Conservation (phyloP, 768 basidiomycete species). For the Kwoniella dejecticola region DNA sequence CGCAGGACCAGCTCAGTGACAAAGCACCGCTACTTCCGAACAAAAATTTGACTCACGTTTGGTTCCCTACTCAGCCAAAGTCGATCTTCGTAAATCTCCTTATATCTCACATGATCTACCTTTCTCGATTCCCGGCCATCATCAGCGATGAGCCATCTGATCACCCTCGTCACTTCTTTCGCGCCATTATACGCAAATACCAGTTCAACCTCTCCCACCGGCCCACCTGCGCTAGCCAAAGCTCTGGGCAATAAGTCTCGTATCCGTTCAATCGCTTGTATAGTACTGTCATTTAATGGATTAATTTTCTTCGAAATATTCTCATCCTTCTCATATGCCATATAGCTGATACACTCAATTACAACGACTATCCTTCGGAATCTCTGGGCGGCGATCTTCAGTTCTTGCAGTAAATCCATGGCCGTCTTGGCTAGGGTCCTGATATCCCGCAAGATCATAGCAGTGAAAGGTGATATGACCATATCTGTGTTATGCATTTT, state of each 20-base stretch:
- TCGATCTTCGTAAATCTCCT: constrained; percentile 6
- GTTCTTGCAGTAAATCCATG: constrained; percentile 2
- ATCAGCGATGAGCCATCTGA: background rate
- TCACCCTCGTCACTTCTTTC: constrained; percentile 2
- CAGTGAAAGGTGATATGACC: constrained; percentile 9
- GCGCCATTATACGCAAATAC: constrained; percentile 16
- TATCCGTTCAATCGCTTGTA: background rate
- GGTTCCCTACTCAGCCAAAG: constrained; percentile 6
- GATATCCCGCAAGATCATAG: constrained; percentile 9
- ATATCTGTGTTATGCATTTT: constrained; percentile 11
- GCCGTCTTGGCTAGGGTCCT: background rate
- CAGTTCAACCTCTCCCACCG: constrained; percentile 1
- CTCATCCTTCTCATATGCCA: background rate
- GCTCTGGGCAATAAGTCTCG: background rate
- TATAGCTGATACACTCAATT: background rate
- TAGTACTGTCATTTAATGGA: background rate
- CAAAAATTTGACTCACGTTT: background rate
- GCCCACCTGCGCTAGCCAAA: background rate
- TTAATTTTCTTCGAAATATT: background rate
- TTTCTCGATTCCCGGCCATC: background rate
- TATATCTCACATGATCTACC: background rate
- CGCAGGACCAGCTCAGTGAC: background rate
- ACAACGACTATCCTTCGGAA: constrained; percentile 7
- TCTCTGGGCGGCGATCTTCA: constrained; percentile 1
- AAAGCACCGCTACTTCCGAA: background rate